Conservation (phyloP, 192 early-diverging fungal species). For the Pilobolus umbonatus region DNA sequence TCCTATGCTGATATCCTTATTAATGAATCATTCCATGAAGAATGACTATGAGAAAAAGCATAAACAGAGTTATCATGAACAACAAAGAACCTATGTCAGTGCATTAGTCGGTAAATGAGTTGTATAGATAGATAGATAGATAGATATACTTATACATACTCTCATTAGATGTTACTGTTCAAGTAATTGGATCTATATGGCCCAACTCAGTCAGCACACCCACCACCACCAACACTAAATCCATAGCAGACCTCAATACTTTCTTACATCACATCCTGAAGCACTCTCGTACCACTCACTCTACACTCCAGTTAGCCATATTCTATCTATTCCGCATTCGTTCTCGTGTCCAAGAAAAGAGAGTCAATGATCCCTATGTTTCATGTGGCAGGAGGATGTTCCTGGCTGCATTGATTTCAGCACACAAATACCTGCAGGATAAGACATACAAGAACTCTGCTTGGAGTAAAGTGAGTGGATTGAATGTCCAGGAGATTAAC, state of each 20-base stretch:
- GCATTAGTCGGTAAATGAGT: slow-evolving; percentile 21
- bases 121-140: not conserved
- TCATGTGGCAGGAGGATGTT: slow-evolving; percentile 79
- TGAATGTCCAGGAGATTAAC: slow-evolving; percentile 76
- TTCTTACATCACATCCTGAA: slow-evolving; percentile 53
- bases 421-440: slow-evolving; percentile 87
- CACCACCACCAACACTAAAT: slow-evolving; percentile 16
- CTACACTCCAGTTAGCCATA: slow-evolving; percentile 57
- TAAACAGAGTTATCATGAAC: slow-evolving; percentile 9
- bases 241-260: slow-evolving; percentile 44
- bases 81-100: slow-evolving; percentile 15
- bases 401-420: slow-evolving; percentile 75
- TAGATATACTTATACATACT: not conserved
- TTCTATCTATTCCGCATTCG: slow-evolving; percentile 45
- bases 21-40: slow-evolving; percentile 3
- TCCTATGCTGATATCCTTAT: slow-evolving; percentile 4
- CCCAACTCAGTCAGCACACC: slow-evolving; percentile 25
- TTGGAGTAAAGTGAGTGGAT: slow-evolving; percentile 87
- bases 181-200: slow-evolving; percentile 54
- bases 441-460: slow-evolving; percentile 81
- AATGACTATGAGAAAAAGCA: slow-evolving; percentile 11
- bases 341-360: slow-evolving; percentile 12
- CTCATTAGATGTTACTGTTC: slow-evolving; percentile 43
- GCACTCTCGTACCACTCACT: slow-evolving; percentile 53
- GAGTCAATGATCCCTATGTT: slow-evolving; percentile 35